phyloP scores from a whole-genome alignment of 768 basidiomycete genomes.

The Boletus reticulatus region DNA sequence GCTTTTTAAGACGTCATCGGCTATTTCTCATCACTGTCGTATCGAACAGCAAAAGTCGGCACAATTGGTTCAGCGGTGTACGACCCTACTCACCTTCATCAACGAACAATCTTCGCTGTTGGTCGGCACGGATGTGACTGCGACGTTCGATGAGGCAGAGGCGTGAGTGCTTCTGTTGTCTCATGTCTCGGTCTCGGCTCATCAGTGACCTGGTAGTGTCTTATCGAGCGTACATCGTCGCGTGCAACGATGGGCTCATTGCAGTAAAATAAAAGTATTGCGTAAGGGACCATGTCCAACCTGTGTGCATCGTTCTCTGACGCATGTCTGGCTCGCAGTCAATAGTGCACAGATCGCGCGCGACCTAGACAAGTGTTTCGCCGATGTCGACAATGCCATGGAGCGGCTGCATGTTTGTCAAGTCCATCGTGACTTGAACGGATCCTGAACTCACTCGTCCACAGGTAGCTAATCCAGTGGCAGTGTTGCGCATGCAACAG shows the following conservation, averaged over 20 bases:
- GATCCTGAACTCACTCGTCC: not conserved
- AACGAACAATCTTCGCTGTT: conserved; percentile 39
- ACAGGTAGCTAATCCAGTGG: conserved; percentile 23
- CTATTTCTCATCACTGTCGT: conserved; percentile 1
- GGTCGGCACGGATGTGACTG: conserved; percentile 40
- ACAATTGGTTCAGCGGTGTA: conserved; percentile 43
- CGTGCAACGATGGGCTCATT: conserved; percentile 38
- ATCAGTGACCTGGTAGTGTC: conserved; percentile 31
- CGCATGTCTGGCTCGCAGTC: conserved; percentile 28
- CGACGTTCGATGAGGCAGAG: conserved; percentile 42
- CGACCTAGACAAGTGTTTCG: conserved; percentile 43
- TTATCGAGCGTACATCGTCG: conserved; percentile 40
- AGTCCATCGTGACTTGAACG: not conserved
- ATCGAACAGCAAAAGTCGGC: conserved; percentile 39
- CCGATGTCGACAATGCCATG: conserved; percentile 42
- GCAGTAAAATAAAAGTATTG: conserved; percentile 37
- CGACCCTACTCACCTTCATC: conserved; percentile 37
- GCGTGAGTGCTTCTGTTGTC: conserved; percentile 33
- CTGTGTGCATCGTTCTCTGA: conserved; percentile 4
- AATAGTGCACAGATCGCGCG: conserved; percentile 45
- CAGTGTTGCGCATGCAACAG: conserved; percentile 30
- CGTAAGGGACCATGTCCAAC: conserved; percentile 29
- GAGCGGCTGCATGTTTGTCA: conserved; percentile 41
- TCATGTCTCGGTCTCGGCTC: not conserved
- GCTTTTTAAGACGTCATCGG: not conserved